Percentiles rank a stretch among this genome's conserved stretches.
These are phyloP conservation scores for Paramecium caudatum DNA, from an alignment of 73 alveolate species.

Conservation along the genomic window DNA sequence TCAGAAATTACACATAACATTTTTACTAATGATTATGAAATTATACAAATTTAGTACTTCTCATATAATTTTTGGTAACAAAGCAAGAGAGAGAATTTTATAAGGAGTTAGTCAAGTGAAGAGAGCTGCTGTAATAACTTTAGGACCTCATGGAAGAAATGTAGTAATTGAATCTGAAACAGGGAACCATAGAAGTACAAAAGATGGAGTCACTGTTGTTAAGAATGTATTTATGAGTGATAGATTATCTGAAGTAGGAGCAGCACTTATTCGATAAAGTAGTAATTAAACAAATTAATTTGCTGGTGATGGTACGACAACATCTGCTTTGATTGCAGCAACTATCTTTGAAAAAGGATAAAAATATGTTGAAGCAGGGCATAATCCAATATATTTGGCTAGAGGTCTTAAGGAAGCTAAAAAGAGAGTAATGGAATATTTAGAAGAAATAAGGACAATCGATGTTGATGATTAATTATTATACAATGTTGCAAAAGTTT, in stretches of 20 bases:
- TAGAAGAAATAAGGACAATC: slow-evolving; percentile 55
- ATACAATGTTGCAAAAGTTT: slow-evolving; percentile 23
- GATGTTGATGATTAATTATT: slow-evolving; percentile 62
- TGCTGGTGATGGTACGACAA: slow-evolving; percentile 98
- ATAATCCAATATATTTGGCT: slow-evolving; percentile 61
- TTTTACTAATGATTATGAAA: slow-evolving; percentile 59
- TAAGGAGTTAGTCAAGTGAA: slow-evolving; percentile 82
- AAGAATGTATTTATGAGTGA: slow-evolving; percentile 58
- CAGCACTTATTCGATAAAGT: slow-evolving; percentile 83
- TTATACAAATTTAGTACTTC: neutral
- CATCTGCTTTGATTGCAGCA: slow-evolving; percentile 86
- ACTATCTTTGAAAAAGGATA: slow-evolving; percentile 76
- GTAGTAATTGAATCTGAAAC: slow-evolving; percentile 18
- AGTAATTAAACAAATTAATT: slow-evolving; percentile 83
- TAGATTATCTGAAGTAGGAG: slow-evolving; percentile 88
- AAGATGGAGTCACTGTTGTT: slow-evolving; percentile 55
- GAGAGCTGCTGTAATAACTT: slow-evolving; percentile 81
- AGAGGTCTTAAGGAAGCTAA: slow-evolving; percentile 72
- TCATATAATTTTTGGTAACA: neutral
- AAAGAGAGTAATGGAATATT: slow-evolving; percentile 61
- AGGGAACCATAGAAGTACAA: slow-evolving; percentile 56
- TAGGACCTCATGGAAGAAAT: slow-evolving; percentile 60
- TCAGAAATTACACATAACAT: slow-evolving; percentile 56
- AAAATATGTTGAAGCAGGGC: slow-evolving; percentile 67
- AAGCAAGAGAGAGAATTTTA: slow-evolving; percentile 79